Base-by-base conservation (phyloP, 2,329 filamentous ascomycete species). In the Elsinoe perseae region DNA sequence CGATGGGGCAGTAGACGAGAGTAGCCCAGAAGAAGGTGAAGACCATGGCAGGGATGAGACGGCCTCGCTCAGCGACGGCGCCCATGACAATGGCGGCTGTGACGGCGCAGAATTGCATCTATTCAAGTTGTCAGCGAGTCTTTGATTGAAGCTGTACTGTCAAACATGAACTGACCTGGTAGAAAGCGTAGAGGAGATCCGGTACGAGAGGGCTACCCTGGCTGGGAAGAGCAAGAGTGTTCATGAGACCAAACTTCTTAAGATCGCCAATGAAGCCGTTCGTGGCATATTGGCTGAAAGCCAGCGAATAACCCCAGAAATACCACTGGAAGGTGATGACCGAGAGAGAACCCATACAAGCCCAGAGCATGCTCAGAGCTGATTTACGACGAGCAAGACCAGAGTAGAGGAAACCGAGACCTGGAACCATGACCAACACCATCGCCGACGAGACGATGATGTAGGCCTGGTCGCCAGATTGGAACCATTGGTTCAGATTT, bases 301-400 rank as follows among this genome's bases (percentile, higher is more conserved):
- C 91, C 60, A 98, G 79, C 12, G 92, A 95, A 73, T 95, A 98
- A 34, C 93, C 93, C 92, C 93, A 97, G 72, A 98, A 96, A 69
- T 96, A 97, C 93, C 93, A 98, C 76, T 98, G 93, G 77, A 98
- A 96, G 57, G 88, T 86, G 70, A 96, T 80, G 68, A 97, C 84
- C 48, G 88, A 91, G 69, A 87, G 87, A 46, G 90, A 93, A 71
- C 87, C 92, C 88, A 98, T 95, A 75, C 87, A 90, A 12, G 92
- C 90, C 89, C 91, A 97, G 68, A 98, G 93, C 78, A 97, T 86
- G 61, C 90, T 95, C 42, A 98, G 81, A 27, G 93, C 93, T 4
- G 93, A 97, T 78, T 98, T 98, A 78, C 93, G 84, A 63, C 93
- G 86, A n/a, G 93, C 92, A 63, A 97, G 85, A 63, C 93, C 93